Percentiles rank a stretch among this genome's conserved stretches.
phyloP scores from a whole-genome alignment of 306 rosid species.

The Rosa multiflora region DNA sequence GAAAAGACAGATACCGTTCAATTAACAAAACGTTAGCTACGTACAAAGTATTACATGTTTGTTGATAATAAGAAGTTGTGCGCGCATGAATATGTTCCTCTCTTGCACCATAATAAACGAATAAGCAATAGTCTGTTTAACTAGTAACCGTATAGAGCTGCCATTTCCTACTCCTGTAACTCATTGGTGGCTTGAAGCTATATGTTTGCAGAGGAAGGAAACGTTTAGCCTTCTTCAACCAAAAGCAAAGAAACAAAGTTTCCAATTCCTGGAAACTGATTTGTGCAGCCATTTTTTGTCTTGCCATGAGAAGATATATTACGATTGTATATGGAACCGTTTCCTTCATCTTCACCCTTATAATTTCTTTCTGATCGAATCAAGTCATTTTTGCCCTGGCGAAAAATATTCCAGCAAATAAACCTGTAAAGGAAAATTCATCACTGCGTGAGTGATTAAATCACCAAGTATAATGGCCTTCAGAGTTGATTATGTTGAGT shows the following conservation, averaged over 20 bases:
- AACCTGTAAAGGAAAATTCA: constrained; percentile 46
- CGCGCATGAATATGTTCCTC: neutral
- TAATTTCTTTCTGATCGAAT: neutral
- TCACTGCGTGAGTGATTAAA: too few relatives aligned
- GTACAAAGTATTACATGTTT: neutral
- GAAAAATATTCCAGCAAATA: constrained; percentile 81
- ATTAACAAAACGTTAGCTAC: neutral
- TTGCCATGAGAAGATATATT: neutral
- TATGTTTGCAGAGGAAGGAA: neutral
- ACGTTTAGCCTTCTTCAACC: neutral
- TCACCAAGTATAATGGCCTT: neutral
- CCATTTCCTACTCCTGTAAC: neutral
- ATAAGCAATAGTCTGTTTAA: neutral
- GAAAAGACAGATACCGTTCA: neutral
- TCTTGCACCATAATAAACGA: neutral
- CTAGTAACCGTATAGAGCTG: neutral
- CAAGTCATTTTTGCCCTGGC: constrained; percentile 81
- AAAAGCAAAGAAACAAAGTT: neutral
- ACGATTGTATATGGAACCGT: neutral
- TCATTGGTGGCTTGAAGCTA: neutral
- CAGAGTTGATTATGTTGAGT: constrained; percentile 28
- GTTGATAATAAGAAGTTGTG: neutral
- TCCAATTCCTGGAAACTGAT: neutral
- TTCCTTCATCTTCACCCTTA: neutral
- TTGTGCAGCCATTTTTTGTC: neutral